A percentile compares a stretch with the other conserved stretches of the same genome.
These are phyloP conservation scores for Sphagnum tenellum DNA, from an alignment of 225 moss, liverwort and hornwort genomes.

Conservation along the genomic window DNA sequence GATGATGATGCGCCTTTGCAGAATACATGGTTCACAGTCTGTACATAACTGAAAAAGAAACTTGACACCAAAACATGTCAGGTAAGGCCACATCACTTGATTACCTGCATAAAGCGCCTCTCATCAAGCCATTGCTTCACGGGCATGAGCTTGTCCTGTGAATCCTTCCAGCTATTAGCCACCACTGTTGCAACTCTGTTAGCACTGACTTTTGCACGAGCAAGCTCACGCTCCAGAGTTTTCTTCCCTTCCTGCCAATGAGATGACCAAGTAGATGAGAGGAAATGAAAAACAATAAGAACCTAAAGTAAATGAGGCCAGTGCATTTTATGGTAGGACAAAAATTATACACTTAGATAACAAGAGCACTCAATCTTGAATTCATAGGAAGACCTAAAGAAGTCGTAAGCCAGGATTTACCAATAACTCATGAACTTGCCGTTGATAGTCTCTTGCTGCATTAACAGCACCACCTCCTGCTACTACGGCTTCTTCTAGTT, in stretches of 20 bases:
- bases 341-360: background rate
- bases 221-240: constrained; percentile 58
- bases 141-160: constrained; percentile 57
- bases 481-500: constrained; percentile 52
- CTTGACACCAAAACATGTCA: background rate
- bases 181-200: constrained; percentile 59
- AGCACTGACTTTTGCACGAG: constrained; percentile 50
- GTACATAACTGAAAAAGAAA: no score
- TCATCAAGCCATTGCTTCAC: constrained; percentile 69
- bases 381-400: background rate
- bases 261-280: background rate
- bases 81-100: background rate
- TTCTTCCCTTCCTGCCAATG: constrained; percentile 54
- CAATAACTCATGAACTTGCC: constrained; percentile 60
- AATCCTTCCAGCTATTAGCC: constrained; percentile 61
- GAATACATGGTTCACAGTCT: no score
- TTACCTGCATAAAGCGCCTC: constrained; percentile 54
- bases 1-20: no score
- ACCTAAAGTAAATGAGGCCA: no score
- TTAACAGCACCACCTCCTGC: constrained; percentile 63
- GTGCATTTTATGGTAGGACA: background rate
- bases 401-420: constrained; percentile 10
- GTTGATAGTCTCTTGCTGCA: constrained; percentile 58
- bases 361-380: background rate
- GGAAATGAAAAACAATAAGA: background rate